Evolutionary conservation across 768 basidiomycete genomes (phyloP).

Genomic region (Naganishia friedmannii): DNA sequence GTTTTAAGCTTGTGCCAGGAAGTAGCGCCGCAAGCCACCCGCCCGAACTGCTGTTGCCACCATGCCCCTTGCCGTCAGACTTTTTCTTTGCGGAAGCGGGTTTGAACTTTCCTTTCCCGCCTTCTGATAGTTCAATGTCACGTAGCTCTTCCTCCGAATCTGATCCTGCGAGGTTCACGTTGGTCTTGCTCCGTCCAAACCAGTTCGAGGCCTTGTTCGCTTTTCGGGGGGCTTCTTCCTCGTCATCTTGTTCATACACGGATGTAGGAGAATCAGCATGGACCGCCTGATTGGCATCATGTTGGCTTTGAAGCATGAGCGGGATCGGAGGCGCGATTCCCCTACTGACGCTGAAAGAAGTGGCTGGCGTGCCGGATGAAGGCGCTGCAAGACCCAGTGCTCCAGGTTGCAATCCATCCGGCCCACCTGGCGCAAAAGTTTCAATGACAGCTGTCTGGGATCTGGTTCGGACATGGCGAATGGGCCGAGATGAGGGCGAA

Average conservation of each 20-base stretch:
- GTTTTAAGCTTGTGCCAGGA: conserved; percentile 11
- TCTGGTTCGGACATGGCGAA: conserved; percentile 29
- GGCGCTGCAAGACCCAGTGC: conserved; percentile 6
- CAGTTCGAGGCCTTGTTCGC: conserved; percentile 17
- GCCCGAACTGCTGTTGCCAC: conserved; percentile 22
- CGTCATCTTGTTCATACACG: neutral
- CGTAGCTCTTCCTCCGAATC: conserved; percentile 25
- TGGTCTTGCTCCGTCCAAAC: conserved; percentile 24
- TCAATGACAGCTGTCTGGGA: conserved; percentile 34
- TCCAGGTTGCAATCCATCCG: too few relatives aligned
- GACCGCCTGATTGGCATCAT: neutral
- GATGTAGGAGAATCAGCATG: neutral
- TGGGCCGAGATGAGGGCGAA: conserved; percentile 19
- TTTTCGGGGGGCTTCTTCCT: conserved; percentile 7
- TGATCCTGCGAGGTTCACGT: neutral
- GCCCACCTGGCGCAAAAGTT: conserved; percentile 20
- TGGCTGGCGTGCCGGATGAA: neutral
- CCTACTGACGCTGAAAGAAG: neutral
- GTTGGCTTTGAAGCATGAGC: neutral
- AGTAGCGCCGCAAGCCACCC: conserved; percentile 24
- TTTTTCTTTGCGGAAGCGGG: conserved; percentile 10
- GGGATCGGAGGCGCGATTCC: neutral
- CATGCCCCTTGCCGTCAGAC: conserved; percentile 11
- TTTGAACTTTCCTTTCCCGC: neutral
- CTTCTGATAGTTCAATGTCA: neutral